A percentile compares a stretch with the other conserved stretches of the same genome.
Conservation (phyloP, 2,329 filamentous ascomycete species). For the Aspergillus sp. region DNA sequence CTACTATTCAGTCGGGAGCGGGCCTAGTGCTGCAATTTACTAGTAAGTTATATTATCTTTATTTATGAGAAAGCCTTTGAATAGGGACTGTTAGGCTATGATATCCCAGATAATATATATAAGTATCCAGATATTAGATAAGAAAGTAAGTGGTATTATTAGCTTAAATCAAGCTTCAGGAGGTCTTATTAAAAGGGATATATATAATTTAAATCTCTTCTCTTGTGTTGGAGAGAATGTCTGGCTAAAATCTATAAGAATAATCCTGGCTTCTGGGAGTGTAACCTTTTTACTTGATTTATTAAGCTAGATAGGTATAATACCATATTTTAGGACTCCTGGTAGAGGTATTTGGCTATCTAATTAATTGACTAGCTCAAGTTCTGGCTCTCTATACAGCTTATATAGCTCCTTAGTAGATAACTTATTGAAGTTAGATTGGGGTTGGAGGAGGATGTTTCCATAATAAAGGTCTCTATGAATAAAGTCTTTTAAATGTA, state of each 20-base stretch:
- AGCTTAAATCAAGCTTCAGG: conserved; percentile 40
- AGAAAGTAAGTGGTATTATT: conserved; percentile 31
- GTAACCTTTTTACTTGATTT: conserved; percentile 24
- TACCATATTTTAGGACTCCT: conserved; percentile 20
- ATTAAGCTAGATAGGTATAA: conserved; percentile 20
- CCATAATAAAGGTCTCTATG: conserved; percentile 29
- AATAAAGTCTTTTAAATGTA: conserved; percentile 27
- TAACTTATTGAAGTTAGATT: conserved; percentile 18
- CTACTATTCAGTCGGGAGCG: conserved; percentile 25
- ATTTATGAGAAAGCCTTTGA: conserved; percentile 23
- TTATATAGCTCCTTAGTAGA: conserved; percentile 22
- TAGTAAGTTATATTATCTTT: conserved; percentile 28
- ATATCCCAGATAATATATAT: conserved; percentile 39
- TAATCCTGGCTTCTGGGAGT: conserved; percentile 23
- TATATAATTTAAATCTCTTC: conserved; percentile 18
- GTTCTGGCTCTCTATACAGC: conserved; percentile 21
- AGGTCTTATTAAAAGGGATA: conserved; percentile 25
- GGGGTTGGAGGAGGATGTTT: conserved; percentile 26
- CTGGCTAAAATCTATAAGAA: conserved; percentile 30
- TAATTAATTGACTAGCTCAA: conserved; percentile 19
- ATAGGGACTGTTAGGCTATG: conserved; percentile 27
- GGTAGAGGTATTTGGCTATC: conserved; percentile 22
- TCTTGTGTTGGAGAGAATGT: conserved; percentile 21
- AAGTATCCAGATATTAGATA: conserved; percentile 42
- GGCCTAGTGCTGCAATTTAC: conserved; percentile 29